A percentile compares a stretch with the other conserved stretches of the same genome.
Conservation (phyloP, 345 rosid genomes). For the Salix caprea region DNA sequence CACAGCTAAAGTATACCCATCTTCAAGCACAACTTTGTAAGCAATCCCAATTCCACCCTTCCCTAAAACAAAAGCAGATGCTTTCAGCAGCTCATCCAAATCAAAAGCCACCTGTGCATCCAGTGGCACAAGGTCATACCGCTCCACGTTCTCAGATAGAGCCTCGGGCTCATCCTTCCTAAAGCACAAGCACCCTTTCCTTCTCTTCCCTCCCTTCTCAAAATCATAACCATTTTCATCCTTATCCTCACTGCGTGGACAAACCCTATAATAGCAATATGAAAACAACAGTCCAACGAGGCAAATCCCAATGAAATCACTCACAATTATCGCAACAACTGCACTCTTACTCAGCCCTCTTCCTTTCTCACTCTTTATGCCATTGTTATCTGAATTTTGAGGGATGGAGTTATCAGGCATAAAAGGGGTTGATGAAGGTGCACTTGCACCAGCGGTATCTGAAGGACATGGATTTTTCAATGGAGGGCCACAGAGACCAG, state of each 20-base stretch:
- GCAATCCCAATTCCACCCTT: conserved; percentile 96
- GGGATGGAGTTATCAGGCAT: conserved; percentile 58
- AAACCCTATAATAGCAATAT: conserved; percentile 69
- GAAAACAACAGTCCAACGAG: conserved; percentile 78
- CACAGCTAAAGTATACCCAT: conserved; percentile 79
- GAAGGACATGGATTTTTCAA: conserved; percentile 71
- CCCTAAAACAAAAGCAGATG: conserved; percentile 91
- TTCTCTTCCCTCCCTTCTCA: conserved; percentile 56
- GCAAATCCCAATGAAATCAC: conserved; percentile 87
- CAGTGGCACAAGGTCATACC: conserved; percentile 68
- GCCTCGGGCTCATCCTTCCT: conserved; percentile 75
- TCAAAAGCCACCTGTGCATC: conserved; percentile 77
- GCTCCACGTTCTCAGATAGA: conserved; percentile 69
- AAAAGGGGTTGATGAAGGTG: conserved; percentile 68
- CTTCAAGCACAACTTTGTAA: conserved; percentile 93
- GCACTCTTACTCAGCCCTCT: conserved; percentile 58
- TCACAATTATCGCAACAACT: conserved; percentile 58
- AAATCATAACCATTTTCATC: conserved; percentile 41
- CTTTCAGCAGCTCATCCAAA: conserved; percentile 91
- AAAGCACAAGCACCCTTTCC: conserved; percentile 66
- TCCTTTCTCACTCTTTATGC: conserved; percentile 38
- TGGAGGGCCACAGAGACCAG: conserved; percentile 86
- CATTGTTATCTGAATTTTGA: conserved; percentile 28
- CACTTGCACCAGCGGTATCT: conserved; percentile 29
- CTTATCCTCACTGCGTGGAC: conserved; percentile 36